Evolutionary conservation across 2,329 filamentous ascomycete species (phyloP), one percentile per base, ranked within the genome.

Genomic region (Aspergillus terreus): DNA sequence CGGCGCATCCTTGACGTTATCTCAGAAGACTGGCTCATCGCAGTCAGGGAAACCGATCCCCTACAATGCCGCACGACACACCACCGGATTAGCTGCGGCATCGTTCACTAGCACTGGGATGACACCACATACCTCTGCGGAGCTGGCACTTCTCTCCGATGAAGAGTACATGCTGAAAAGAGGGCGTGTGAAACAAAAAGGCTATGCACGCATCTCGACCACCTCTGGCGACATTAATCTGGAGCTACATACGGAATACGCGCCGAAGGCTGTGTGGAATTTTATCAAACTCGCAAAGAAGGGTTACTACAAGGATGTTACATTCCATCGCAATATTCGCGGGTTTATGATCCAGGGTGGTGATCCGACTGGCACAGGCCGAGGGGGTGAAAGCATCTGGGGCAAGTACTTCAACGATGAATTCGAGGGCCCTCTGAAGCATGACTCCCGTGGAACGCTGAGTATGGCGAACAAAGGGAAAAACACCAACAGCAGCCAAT

Each of bases 391-490:
- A 45, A 95, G 88, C 63, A 85, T 95, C 54, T 99, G 94, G 94
- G 89, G 89, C 52, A 95, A 95, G 72, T 89, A 91, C 55, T 99
- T 99, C 64, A 80, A 87, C 48, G 94, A 99, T 69, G 94, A 99
- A 68, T 87, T 97, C 56, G 91, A 96, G 14, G 91, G 92, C 0
- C 90, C 92, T 0, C 72, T 91, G 38, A 87, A 86, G n/a, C 94
- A 99, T 63, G 87, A 90, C 64, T 75, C 80, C 0, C 80, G 92
- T 25, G 94, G 94, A 11, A 82, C 92, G 0, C 67, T 95, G 23
- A 91, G 87, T 60, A 99, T 99, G 94, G 94, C 94, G 38, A 99
- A 99, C 72, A 99, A 99, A 69, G 94, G 94, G 52, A 96, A 96
- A 67, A 92, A 96, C 66, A 97, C 92, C 19, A 99, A 99, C 72